phyloP scores from a whole-genome alignment of 2,329 filamentous ascomycete species.

The Calonectria multiphialidica region DNA sequence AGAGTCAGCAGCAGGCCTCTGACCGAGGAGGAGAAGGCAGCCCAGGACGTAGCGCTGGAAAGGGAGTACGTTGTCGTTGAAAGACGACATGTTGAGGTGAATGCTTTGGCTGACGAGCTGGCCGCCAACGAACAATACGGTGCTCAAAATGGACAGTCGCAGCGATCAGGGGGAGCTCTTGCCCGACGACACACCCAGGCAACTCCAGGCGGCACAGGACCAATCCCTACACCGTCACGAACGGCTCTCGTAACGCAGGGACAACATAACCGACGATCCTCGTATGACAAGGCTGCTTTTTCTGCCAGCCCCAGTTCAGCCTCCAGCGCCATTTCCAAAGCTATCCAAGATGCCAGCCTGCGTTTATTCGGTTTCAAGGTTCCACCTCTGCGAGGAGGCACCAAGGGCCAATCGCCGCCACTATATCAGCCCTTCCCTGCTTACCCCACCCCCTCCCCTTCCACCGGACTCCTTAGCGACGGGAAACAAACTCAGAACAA shows the following conservation, averaged over 20 bases:
- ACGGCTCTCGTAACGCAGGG: conserved; percentile 81
- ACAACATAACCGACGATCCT: conserved; percentile 81
- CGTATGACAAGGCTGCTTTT: conserved; percentile 78
- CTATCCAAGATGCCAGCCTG: conserved; percentile 90
- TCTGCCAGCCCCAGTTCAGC: conserved; percentile 79
- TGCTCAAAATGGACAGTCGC: conserved; percentile 58
- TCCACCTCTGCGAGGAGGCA: conserved; percentile 69
- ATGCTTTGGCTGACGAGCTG: conserved; percentile 95
- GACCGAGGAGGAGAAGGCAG: conserved; percentile 76
- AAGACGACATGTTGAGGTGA: conserved; percentile 94
- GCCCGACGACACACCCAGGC: conserved; percentile 83
- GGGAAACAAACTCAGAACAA: conserved; percentile 65
- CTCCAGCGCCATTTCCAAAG: conserved; percentile 93
- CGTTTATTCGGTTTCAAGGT: conserved; percentile 80
- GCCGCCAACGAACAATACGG: conserved; percentile 81
- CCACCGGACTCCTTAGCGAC: conserved; percentile 75
- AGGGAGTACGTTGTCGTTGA: conserved; percentile 97
- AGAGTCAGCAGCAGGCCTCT: conserved; percentile 43
- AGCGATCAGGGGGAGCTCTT: conserved; percentile 72
- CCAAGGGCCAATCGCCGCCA: conserved; percentile 78
- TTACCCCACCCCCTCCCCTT: conserved; percentile 78
- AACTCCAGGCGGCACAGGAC: conserved; percentile 76
- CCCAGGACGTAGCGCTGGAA: conserved; percentile 90
- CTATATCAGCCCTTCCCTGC: conserved; percentile 86
- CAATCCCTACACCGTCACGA: conserved; percentile 76